Evolutionary conservation across 108 stramenopile genomes (phyloP).

Genomic region (Pseudonitzschia multistriata): DNA sequence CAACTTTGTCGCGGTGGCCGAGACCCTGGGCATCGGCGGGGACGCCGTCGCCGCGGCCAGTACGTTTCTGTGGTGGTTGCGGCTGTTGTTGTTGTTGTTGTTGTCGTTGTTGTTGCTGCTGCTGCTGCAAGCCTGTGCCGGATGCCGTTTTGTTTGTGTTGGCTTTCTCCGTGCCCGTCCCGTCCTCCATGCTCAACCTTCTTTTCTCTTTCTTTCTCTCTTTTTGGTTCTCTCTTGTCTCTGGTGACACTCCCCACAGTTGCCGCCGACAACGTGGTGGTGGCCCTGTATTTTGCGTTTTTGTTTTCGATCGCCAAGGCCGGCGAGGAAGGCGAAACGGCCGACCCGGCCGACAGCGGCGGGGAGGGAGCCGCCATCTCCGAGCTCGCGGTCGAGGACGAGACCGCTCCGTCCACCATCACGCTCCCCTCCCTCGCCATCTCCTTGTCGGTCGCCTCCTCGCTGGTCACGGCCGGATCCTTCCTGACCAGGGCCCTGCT

Average conservation of each 20-base stretch:
- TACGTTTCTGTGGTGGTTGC: constrained; percentile 18
- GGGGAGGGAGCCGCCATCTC: constrained; percentile 22
- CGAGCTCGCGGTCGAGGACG: constrained; percentile 32
- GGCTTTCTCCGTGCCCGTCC: neutral
- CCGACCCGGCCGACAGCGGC: neutral
- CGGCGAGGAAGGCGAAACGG: constrained; percentile 7
- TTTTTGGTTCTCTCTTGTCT: neutral
- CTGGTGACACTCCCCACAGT: constrained; percentile 39
- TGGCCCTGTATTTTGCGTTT: constrained; percentile 83
- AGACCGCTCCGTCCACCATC: constrained; percentile 24
- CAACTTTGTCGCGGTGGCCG: constrained; percentile 89
- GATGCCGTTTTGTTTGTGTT: neutral
- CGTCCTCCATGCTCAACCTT: neutral
- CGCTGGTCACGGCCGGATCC: constrained; percentile 59
- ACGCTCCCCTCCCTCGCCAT: constrained; percentile 55
- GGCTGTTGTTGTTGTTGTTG: too few species aligned
- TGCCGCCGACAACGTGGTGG: constrained; percentile 89
- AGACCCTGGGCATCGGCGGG: constrained; percentile 70
- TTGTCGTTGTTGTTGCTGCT: too few species aligned
- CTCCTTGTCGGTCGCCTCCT: constrained; percentile 64
- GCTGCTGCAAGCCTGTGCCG: too few species aligned
- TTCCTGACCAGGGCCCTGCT: constrained; percentile 51
- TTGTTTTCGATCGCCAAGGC: constrained; percentile 64
- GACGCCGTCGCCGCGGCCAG: constrained; percentile 58
- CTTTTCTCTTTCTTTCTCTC: neutral